Evolutionary conservation across 768 basidiomycete species (phyloP).

Genomic region (Grammothele lineata): DNA sequence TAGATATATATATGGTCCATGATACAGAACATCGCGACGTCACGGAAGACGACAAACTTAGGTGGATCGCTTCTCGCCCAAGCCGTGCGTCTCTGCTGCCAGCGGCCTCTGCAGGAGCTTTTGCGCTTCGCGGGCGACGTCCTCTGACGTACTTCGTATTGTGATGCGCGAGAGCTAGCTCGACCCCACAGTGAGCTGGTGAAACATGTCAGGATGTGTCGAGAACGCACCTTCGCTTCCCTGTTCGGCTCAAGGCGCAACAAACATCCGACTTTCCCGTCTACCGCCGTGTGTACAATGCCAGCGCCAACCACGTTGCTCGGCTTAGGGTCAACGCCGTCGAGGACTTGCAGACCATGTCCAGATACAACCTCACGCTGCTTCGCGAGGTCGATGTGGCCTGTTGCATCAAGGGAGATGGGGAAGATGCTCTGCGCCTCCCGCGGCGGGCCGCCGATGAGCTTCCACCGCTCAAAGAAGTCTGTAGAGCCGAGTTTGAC

Average conservation of each 20-base stretch:
- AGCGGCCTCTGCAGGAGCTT: constrained; percentile 42
- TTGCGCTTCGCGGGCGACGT: constrained; percentile 72
- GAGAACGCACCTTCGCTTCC: constrained; percentile 79
- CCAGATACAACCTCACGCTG: constrained; percentile 78
- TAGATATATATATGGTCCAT: constrained; percentile 13
- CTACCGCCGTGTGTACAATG: constrained; percentile 87
- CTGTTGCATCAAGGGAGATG: constrained; percentile 58
- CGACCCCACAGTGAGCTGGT: not conserved
- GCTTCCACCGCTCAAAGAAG: constrained; percentile 98
- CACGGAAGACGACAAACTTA: not conserved
- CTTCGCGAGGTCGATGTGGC: constrained; percentile 70
- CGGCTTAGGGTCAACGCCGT: constrained; percentile 91
- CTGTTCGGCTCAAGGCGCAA: constrained; percentile 91
- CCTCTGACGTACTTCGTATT: constrained; percentile 91
- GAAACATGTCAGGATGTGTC: no score
- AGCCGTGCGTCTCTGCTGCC: constrained; percentile 19
- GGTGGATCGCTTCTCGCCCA: constrained; percentile 4
- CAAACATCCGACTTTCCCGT: constrained; percentile 95
- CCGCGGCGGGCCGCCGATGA: constrained; percentile 92
- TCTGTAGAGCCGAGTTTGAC: constrained; percentile 79
- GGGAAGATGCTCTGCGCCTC: constrained; percentile 90
- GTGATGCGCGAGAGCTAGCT: constrained; percentile 85
- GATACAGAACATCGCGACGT: not conserved
- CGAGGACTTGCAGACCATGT: constrained; percentile 69
- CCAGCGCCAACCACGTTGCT: constrained; percentile 92